Base-by-base conservation (phyloP, 805 yeast species). In the Zygotorulaspora danielsina region DNA sequence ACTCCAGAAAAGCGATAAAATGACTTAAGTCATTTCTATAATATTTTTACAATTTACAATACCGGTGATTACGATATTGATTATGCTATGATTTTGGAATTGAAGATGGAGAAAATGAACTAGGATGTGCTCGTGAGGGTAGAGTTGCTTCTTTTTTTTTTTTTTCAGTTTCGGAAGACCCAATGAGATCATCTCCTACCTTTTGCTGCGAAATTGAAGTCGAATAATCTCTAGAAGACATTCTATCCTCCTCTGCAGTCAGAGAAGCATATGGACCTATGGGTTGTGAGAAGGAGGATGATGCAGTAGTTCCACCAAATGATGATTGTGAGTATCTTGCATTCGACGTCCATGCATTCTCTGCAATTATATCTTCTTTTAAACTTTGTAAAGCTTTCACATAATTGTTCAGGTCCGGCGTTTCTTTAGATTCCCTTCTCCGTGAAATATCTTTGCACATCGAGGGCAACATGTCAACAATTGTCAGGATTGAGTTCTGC, bases 381-480 rank as follows among this genome's bases (percentile, higher is more conserved):
- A 39, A 12, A 16, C 11, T 4, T 19, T 35, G 36, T 11, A 39
- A 13, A 10, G 36, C 31, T 10, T 24, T 31, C 19, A 35, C 19
- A 25, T 39, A 35, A 17, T 20, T 20, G 11, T 35, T 36, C 28
- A 18, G 25, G 12, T 16, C 26, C 7, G 36, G 21, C 20, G 20
- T 39, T 17, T 31, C 32, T 9, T 8, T 22, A 10, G 19, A 13
- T 13, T 24, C 30, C 3, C 21, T 31, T 6, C 16, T 8, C 12
- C 17, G 20, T 10, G 35, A 31, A n/a, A 30, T 8, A 24, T 29
- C 32, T 19, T 15, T 32, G 16, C 21, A 31, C 12, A 39, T 11
- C 17, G 36, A 25, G 20, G 43, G 43, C 22, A 42, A 15, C 29
- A 42, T 32, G 18, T 42, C 45, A 11, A 41, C 36, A 7, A 42